phyloP scores from a whole-genome alignment of 257 asterid genomes.

The Primulina tabacum region DNA sequence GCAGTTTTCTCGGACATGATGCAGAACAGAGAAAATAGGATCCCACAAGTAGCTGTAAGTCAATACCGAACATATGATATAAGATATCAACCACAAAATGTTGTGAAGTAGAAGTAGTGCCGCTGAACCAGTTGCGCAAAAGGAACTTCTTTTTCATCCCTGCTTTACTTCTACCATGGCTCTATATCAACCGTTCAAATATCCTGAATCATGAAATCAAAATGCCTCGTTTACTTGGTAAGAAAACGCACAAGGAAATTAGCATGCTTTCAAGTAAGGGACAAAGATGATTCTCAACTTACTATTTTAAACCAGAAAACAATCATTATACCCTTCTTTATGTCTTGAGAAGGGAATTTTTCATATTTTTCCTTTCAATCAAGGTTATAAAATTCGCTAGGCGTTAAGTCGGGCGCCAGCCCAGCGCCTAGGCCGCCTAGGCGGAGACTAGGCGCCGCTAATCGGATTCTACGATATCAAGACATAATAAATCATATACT shows the following conservation, averaged over 20 bases:
- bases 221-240: slow-evolving; percentile 1
- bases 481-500: too few species aligned
- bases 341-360: neutral
- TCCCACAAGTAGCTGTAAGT: neutral
- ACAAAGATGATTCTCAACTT: neutral
- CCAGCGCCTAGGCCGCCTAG: too few species aligned
- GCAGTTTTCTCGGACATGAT: slow-evolving; percentile 1
- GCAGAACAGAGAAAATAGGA: neutral
- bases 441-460: too few species aligned
- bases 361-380: neutral
- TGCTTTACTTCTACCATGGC: neutral
- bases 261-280: neutral
- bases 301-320: neutral
- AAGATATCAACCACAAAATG: neutral
- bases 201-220: slow-evolving; percentile 26
- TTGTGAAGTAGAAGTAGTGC: neutral
- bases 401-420: too few species aligned
- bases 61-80: too few species aligned
- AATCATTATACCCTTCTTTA: neutral
- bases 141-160: neutral
- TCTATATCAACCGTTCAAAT: slow-evolving; percentile 11
- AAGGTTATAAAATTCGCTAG: too few species aligned
- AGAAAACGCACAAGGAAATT: neutral
- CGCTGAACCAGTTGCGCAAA: slow-evolving; percentile 2
- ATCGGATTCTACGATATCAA: too few species aligned